A percentile compares a stretch with the other conserved stretches of the same genome.
Evolutionary conservation across 441 rosid genomes (phyloP).

Genomic region (Omphalea diandra): DNA sequence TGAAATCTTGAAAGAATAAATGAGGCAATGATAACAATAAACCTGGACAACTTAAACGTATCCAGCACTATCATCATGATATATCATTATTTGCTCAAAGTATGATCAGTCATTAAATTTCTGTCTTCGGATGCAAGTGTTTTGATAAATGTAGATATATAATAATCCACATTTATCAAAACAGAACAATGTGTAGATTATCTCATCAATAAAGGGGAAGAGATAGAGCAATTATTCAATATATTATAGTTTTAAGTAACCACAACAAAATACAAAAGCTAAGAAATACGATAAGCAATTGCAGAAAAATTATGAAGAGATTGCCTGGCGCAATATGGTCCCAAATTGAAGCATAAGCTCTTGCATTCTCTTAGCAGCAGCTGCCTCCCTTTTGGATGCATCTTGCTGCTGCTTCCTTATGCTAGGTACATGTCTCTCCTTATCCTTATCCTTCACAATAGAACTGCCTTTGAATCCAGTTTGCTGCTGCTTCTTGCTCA

Average conservation of each 20-base stretch:
- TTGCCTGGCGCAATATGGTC: constrained; percentile 43
- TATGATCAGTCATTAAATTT: too few species aligned
- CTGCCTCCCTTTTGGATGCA: constrained; percentile 68
- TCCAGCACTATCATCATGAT: too few species aligned
- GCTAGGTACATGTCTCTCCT: constrained; percentile 59
- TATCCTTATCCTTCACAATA: constrained; percentile 57
- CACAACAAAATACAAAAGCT: background rate
- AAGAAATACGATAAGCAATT: background rate
- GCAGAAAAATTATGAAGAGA: background rate
- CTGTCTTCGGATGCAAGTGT: too few species aligned
- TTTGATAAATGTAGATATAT: too few species aligned
- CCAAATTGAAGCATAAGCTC: constrained; percentile 89
- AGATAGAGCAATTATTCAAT: background rate
- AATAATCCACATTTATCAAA: too few species aligned
- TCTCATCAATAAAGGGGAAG: background rate
- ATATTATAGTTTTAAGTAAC: background rate
- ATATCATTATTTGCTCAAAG: too few species aligned
- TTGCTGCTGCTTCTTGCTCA: constrained; percentile 51
- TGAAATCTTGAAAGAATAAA: too few species aligned
- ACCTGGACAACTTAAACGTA: too few species aligned
- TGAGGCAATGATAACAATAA: too few species aligned
- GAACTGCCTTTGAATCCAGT: too few species aligned
- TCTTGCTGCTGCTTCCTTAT: constrained; percentile 71
- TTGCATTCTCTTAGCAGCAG: constrained; percentile 88
- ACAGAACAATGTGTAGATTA: too few species aligned